Conservation (phyloP, 2,329 filamentous ascomycete species). For the Zasmidium citrigriseum region DNA sequence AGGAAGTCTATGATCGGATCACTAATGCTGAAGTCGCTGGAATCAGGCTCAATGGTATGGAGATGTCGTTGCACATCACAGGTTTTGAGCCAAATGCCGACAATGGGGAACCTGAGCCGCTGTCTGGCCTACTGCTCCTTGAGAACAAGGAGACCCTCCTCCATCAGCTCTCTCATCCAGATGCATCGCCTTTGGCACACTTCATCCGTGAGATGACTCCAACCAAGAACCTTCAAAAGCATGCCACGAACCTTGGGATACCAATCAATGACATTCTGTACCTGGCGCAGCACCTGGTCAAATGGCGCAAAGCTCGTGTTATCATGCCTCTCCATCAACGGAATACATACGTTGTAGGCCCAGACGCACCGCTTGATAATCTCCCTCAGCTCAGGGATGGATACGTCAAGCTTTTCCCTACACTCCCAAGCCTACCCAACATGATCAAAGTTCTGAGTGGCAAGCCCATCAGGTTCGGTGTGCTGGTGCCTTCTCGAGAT, state of each 20-base stretch:
- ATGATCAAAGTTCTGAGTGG: constrained; percentile 84
- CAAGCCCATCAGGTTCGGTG: constrained; percentile 78
- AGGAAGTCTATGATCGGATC: constrained; percentile 29
- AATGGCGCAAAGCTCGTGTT: constrained; percentile 90
- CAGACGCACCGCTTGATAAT: constrained; percentile 77
- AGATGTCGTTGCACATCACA: constrained; percentile 63
- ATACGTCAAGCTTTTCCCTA: constrained; percentile 79
- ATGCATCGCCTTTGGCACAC: constrained; percentile 75
- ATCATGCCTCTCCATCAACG: constrained; percentile 87
- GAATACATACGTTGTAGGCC: constrained; percentile 88
- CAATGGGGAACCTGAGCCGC: constrained; percentile 50
- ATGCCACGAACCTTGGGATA: constrained; percentile 70
- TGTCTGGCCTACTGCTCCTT: constrained; percentile 83
- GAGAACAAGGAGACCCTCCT: constrained; percentile 81
- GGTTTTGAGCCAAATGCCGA: background rate
- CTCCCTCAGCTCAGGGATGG: constrained; percentile 68
- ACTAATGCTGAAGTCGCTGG: constrained; percentile 23
- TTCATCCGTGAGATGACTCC: constrained; percentile 62
- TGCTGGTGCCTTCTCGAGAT: constrained; percentile 81
- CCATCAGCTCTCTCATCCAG: constrained; percentile 68
- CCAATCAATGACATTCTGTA: constrained; percentile 79
- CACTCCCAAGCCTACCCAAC: constrained; percentile 78
- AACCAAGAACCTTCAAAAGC: constrained; percentile 69
- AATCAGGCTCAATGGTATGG: constrained; percentile 67
- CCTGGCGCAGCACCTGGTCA: constrained; percentile 89